Evolutionary conservation across 108 stramenopile genomes (phyloP).

Genomic region (Nannochloropsis salina): DNA sequence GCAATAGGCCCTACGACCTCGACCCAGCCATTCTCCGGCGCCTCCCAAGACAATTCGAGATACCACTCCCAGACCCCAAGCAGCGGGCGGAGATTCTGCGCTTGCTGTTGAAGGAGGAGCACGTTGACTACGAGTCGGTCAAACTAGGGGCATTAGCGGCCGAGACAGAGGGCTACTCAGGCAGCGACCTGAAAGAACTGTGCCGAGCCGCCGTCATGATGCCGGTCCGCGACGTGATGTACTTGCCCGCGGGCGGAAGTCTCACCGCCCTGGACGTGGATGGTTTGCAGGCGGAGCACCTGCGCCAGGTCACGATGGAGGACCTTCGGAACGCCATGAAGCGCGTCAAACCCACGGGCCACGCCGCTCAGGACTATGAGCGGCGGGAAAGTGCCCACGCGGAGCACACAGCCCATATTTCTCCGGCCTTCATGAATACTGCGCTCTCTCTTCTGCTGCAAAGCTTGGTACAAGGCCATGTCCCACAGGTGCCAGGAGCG

Average conservation of each 20-base stretch:
- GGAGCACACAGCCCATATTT: background rate
- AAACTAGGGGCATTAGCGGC: constrained; percentile 63
- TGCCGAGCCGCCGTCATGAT: constrained; percentile 84
- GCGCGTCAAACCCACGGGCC: constrained; percentile 33
- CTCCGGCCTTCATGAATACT: constrained; percentile 19
- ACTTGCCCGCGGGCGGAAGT: constrained; percentile 33
- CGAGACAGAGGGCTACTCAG: constrained; percentile 70
- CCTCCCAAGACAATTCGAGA: constrained; percentile 76
- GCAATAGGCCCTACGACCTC: constrained; percentile 85
- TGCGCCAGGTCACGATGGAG: constrained; percentile 24
- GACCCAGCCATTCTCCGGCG: constrained; percentile 90
- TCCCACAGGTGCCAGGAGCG: background rate
- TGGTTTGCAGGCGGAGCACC: background rate
- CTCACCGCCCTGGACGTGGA: background rate
- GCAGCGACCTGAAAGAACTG: constrained; percentile 90
- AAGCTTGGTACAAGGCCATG: background rate
- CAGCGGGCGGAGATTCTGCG: constrained; percentile 72
- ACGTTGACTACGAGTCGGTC: constrained; percentile 34
- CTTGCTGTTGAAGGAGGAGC: constrained; percentile 64
- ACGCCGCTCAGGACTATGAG: constrained; percentile 35
- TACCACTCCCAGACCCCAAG: constrained; percentile 62
- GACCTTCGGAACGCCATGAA: constrained; percentile 38
- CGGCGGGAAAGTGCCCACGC: background rate
- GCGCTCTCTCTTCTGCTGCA: background rate
- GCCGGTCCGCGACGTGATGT: constrained; percentile 69